Base-by-base conservation (phyloP, 805 yeast genomes). In the Yueomyces sp. region DNA sequence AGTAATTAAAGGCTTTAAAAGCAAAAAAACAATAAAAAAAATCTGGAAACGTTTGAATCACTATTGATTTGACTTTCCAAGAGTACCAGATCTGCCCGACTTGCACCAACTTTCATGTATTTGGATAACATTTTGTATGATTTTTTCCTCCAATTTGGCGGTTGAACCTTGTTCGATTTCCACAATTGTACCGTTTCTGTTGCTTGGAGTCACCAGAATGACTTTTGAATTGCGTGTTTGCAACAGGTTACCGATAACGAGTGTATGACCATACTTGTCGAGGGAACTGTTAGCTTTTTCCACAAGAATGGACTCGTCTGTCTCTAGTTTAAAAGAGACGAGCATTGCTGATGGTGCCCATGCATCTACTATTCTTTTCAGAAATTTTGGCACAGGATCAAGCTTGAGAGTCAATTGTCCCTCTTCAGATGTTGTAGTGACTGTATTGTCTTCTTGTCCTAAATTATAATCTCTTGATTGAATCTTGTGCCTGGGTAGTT, bases 321-420 rank as follows among this genome's bases (percentile, higher is more conserved):
- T 92, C 57, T 92, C 98, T 42, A 92, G 72, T 62, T 92, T 92
- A 67, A 92, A 92, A 19, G 95, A 84, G 1, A 90, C 83, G 45
- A 92, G 85, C 94, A 87, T 84, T 1, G 96, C 94, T 9, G 79
- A 76, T 2, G 94, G 95, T 0, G 95, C 95, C 98, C 98, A 92
- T 8, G 79, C 73, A 50, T 85, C 94, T 2, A 88, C 96, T 48
- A 92, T 66, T 45, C 95, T 70, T 49, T 85, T 76, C 54, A 92
- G 71, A 53, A 92, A 90, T 57, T 92, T 92, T 19, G 98, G 98
- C 3, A 92, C 98, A 3, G 95, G 97, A 58, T 90, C 96, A 50
- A 92, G 66, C 52, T 87, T 84, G 8, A 92, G 84, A 6, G 81
- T 75, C 39, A 92, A 67, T 55, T 84, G 85, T 3, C 94, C 94